phyloP scores from a whole-genome alignment of 2,329 filamentous ascomycete species.

The Septoria petroselini region DNA sequence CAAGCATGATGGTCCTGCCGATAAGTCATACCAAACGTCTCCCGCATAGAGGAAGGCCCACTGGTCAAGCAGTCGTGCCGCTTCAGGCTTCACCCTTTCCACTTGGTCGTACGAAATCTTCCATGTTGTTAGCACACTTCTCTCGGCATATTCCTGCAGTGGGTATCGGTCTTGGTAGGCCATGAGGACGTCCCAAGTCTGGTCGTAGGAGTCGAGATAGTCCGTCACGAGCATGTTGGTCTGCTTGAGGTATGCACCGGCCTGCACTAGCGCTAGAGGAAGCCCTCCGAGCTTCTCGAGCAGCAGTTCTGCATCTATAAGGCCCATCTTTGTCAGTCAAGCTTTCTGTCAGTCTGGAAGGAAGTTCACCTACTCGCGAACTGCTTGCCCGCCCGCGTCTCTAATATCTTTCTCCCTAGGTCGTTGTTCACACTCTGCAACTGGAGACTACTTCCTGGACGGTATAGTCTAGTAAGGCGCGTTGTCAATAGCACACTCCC shows the following conservation, averaged over 20 bases:
- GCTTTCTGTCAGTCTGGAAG: too few species aligned
- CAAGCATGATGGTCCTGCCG: too few species aligned
- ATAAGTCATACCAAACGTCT: too few species aligned
- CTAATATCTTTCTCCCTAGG: conserved; percentile 32
- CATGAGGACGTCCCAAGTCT: neutral
- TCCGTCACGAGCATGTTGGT: neutral
- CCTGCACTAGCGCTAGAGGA: conserved; percentile 15
- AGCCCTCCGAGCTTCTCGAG: conserved; percentile 9
- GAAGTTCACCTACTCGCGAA: neutral
- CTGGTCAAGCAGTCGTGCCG: conserved; percentile 29
- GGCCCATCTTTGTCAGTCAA: too few species aligned
- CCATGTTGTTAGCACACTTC: conserved; percentile 35
- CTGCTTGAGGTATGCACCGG: conserved; percentile 11
- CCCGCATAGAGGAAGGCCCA: conserved; percentile 13
- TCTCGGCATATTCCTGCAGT: neutral
- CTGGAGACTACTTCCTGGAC: neutral
- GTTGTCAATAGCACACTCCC: conserved; percentile 36
- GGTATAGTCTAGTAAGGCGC: conserved; percentile 15
- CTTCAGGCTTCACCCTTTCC: conserved; percentile 20
- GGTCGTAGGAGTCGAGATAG: conserved; percentile 6
- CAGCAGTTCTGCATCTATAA: conserved; percentile 1
- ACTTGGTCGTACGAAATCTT: conserved; percentile 36
- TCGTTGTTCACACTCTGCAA: conserved; percentile 24
- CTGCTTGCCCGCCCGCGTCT: conserved; percentile 25
- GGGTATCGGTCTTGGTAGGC: neutral